Conservation (phyloP, 2,329 filamentous ascomycete genomes). For the Fonsecaea multimorphosa region DNA sequence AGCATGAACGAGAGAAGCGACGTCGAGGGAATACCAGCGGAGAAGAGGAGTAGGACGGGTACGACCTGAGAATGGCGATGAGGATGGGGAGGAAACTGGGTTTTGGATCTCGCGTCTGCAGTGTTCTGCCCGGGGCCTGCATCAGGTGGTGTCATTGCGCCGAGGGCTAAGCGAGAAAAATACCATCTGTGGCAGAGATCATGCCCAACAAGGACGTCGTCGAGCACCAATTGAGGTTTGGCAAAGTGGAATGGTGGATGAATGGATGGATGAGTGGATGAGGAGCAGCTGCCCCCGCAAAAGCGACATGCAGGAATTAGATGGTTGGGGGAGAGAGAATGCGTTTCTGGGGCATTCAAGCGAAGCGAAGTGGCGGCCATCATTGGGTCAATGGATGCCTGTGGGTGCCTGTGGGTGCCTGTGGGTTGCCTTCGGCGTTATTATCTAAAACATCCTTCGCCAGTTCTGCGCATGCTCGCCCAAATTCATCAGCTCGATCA, state of each 20-base stretch:
- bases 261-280: neutral
- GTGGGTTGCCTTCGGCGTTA: slow-evolving; percentile 9
- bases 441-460: neutral
- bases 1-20: neutral
- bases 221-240: neutral
- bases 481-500: neutral
- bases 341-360: neutral
- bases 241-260: neutral
- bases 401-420: neutral
- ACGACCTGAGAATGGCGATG: neutral
- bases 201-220: slow-evolving; percentile 7
- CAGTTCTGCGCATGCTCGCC: neutral
- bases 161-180: slow-evolving; percentile 13
- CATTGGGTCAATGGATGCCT: slow-evolving; percentile 3
- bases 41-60: neutral
- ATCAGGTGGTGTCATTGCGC: slow-evolving; percentile 7
- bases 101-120: slow-evolving; percentile 12
- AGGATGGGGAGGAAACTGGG: slow-evolving; percentile 1
- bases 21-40: neutral
- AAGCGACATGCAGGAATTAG: neutral
- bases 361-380: slow-evolving; percentile 2
- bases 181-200: neutral
- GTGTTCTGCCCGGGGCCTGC: neutral
- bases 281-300: neutral
- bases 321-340: neutral